Evolutionary conservation across 2,329 filamentous ascomycete genomes (phyloP), one percentile per base, ranked within the genome.

Genomic region (Leptographium lundbergii): DNA sequence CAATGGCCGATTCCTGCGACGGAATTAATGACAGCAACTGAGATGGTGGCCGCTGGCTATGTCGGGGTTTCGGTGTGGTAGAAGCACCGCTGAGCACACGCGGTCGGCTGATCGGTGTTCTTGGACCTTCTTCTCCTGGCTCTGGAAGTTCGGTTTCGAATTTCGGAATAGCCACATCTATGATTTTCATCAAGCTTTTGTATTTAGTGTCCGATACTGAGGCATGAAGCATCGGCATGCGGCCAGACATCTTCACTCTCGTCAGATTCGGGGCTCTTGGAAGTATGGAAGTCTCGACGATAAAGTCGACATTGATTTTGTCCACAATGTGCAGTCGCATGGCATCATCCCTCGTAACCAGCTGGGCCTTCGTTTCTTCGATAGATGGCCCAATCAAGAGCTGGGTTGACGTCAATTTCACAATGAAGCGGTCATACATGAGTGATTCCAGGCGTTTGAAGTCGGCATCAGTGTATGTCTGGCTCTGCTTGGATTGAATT

Each of bases 371-470:
- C 0, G 95, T 94, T 64, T 89, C 88, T 58, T 95, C 87, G 54
- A 99, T 89, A 0, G 92, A 95, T 0, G 91, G 91, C 0, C 94
- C 94, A 63, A 99, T 96, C 52, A 99, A 80, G 22, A 99, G 85
- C 71, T 99, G 94, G 0, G 94, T 99, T 0, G 92, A 95, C 24
- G 95, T 87, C 32, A 99, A 78, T 68, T 95, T 95, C 65, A 99
- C 82, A 50, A 90, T 77, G 70, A 99, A 99, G 59, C 91, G 94
- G 77, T 99, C 94, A 69, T 99, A 99, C 88, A 99, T 95, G 66
- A 96, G 78, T 19, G 87, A 88, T 70, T 97, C 91, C 4, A 99
- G 81, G 53, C 86, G 83, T 70, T 88, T 86, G 70, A 90, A 90
- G 68, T 99, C 95, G 61, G 92, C 86, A 17, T 95, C 89, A 7